Evolutionary conservation across 805 yeast species (phyloP), one percentile per base, ranked within the genome.

Genomic region (Saturnispora kantuleensis): DNA sequence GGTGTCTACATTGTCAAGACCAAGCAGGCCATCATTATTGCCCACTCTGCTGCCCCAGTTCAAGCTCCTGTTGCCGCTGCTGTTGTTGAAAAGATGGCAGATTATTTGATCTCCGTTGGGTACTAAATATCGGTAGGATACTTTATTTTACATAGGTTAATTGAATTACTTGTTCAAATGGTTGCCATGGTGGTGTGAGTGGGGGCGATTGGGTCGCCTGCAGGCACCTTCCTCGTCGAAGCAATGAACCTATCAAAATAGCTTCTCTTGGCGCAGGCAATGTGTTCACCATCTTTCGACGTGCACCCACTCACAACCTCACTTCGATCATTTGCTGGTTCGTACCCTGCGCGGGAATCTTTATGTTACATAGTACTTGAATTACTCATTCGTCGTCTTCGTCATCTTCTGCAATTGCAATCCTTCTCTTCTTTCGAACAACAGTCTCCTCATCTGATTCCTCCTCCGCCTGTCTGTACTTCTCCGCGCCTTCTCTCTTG

Each of bases 51-150:
- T 12, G 77, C 84, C 10, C 89, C 89, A 45, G 83, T 85, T 39
- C 90, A 81, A 64, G 86, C 97, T 30, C 96, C 95, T 55, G 96
- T 86, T 62, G 97, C 97, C 43, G 84, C 97, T 48, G 78, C 83
- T 58, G 84, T 89, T 51, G 96, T 90, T 46, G 98, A 93, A 66
- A 90, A 87, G 60, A 74, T 93, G 70, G 97, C 95, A 39, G 97
- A 93, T 63, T 89, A 93, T 61, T 75, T 93, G 67, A 87, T 90
- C 62, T 71, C 87, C 57, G 90, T 84, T 44, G 84, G 87, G 47
- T 89, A 85, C 66, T 90, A 73, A 58, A 21, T 21, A 21, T 21
- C 26, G 26, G 8, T 21, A 21, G 26, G 26, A 21, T 5, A 4
- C 26, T 21, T 21, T 21, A 21, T 21, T 21, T 21, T 21, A 21